Evolutionary conservation across 306 rosid genomes (phyloP).

Genomic region (Prunus kanzakura): DNA sequence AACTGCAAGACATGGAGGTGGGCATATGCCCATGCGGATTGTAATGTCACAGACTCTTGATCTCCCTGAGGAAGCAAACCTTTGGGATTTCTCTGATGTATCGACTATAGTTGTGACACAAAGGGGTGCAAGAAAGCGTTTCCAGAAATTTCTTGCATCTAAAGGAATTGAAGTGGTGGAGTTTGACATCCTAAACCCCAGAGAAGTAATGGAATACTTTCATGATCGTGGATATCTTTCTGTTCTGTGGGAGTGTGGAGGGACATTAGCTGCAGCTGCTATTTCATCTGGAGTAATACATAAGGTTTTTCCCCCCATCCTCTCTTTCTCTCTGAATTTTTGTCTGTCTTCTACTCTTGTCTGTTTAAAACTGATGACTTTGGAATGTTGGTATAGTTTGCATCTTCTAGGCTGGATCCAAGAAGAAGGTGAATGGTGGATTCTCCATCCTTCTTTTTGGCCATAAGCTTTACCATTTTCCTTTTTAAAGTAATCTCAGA

Average conservation of each 20-base stretch:
- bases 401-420: neutral
- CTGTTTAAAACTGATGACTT: neutral
- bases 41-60: constrained; percentile 73
- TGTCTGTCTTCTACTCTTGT: neutral
- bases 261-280: constrained; percentile 91
- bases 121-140: constrained; percentile 82
- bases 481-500: neutral
- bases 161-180: constrained; percentile 97
- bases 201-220: constrained; percentile 90
- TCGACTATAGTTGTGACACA: constrained; percentile 89
- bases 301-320: constrained; percentile 46
- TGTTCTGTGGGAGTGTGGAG: constrained; percentile 94
- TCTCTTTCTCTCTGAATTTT: neutral
- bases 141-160: constrained; percentile 90
- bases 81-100: constrained; percentile 74
- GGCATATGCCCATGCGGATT: constrained; percentile 76
- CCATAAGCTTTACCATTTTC: neutral
- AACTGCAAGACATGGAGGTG: constrained; percentile 93
- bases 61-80: constrained; percentile 82
- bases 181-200: constrained; percentile 75
- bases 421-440: neutral
- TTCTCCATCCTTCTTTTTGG: neutral
- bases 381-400: neutral
- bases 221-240: constrained; percentile 90
- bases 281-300: constrained; percentile 85